phyloP scores from a whole-genome alignment of 2,329 filamentous ascomycete species.

The Cladophialophora bantiana region DNA sequence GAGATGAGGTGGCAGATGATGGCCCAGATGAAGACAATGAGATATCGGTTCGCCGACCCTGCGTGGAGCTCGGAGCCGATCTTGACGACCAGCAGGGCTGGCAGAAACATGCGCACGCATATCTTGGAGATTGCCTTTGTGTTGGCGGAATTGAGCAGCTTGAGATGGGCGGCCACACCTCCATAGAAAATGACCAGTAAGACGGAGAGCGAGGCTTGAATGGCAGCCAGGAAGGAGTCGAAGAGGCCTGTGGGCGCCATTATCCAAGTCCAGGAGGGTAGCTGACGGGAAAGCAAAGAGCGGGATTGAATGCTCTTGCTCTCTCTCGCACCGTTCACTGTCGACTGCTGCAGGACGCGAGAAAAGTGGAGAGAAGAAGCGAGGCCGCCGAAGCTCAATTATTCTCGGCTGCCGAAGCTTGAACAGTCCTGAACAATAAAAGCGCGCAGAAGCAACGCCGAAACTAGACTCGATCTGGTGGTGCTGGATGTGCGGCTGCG shows the following conservation, averaged over 20 bases:
- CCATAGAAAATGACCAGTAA: slow-evolving; percentile 62
- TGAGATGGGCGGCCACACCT: slow-evolving; percentile 58
- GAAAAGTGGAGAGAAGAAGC: not conserved
- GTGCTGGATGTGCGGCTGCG: not conserved
- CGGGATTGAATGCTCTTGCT: not conserved
- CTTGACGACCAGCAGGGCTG: slow-evolving; percentile 61
- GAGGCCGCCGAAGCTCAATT: not conserved
- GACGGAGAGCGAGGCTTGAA: slow-evolving; percentile 63
- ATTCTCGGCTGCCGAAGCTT: not conserved
- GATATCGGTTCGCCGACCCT: slow-evolving; percentile 57
- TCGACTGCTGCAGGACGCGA: not conserved
- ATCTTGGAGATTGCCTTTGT: slow-evolving; percentile 62
- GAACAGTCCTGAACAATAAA: not conserved
- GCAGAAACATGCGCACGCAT: slow-evolving; percentile 62
- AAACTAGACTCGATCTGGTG: not conserved
- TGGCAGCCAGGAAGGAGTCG: slow-evolving; percentile 57
- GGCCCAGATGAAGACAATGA: slow-evolving; percentile 61
- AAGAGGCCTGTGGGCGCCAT: slow-evolving; percentile 39
- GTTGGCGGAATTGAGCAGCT: slow-evolving; percentile 55
- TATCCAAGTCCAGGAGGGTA: not conserved
- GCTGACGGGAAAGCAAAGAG: not conserved
- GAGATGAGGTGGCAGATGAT: slow-evolving; percentile 59
- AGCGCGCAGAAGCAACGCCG: not conserved
- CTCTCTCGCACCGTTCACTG: not conserved
- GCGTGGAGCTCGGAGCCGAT: slow-evolving; percentile 59